Base-by-base conservation (phyloP, 352 stramenopile genomes). In the Albugo candida region DNA sequence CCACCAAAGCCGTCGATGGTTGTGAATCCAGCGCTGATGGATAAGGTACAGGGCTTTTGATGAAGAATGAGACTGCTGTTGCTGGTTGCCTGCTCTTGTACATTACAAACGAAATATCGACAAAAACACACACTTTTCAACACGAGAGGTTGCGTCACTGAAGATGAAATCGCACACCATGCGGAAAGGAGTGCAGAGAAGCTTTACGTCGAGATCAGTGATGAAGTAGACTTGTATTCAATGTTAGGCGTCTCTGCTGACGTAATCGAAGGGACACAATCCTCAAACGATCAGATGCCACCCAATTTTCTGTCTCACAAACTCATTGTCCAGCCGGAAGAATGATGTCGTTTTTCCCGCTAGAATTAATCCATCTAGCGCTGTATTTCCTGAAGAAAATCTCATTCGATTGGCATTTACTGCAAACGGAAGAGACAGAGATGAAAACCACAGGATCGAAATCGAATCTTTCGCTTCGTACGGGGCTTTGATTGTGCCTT, bases 381-480 rank as follows among this genome's bases (percentile, higher is more conserved):
- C 10, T 83, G 67, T 34, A 35, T 87, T 74, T 75, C 56, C 55
- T 91, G 11, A 64, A 60, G 13, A 81, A 80, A 41, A 45, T 92
- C 0, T 61, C 62, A 0, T 72, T 77, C 27, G 71, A 83, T 31
- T 83, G 70, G 65, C 51, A 86, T 5, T 42, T 71, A 3, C 53
- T 34, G 0, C n/a, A 48, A 47, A 0, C 50, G 52, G 0, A 44
- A 16, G 55, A 55, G n/a, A 56, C 59, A 12, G 24, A 31, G 8
- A 10, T 8, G 24, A 31, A 31, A 8, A 3, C 3, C 3, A 0
- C 1, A 8, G 10, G n/a, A 42, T 48, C 17, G 16, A 42, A 24
- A 27, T 13, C 17, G 43, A 27, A 8, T 31, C 24, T 10, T 24
- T 11, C n/a, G n/a, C 5, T 13, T 31, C 24, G 3, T 31, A 31